These are phyloP conservation scores for Exutisphaerella laricina DNA, from an alignment of 2,329 filamentous ascomycete genomes.

Conservation along the genomic window DNA sequence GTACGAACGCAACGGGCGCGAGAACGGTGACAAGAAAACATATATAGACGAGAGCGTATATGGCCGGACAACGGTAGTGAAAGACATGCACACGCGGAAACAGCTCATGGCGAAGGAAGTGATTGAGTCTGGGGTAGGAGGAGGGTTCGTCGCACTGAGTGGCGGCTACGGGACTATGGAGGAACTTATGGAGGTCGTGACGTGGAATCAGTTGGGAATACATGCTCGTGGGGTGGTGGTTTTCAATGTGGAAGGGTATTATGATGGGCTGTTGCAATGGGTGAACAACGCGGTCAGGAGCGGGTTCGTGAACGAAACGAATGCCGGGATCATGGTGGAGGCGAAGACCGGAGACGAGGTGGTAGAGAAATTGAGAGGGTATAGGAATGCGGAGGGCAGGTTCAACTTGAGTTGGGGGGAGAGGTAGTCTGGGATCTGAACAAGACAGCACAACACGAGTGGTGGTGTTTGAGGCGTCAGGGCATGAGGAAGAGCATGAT, in stretches of 20 bases:
- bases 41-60: slow-evolving; percentile 63
- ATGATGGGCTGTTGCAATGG: slow-evolving; percentile 81
- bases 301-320: slow-evolving; percentile 68
- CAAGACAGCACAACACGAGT: too few relatives aligned
- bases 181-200: slow-evolving; percentile 85
- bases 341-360: slow-evolving; percentile 68
- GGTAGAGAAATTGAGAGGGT: slow-evolving; percentile 62
- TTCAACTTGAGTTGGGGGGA: slow-evolving; percentile 78
- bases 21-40: slow-evolving; percentile 27
- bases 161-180: slow-evolving; percentile 95
- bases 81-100: slow-evolving; percentile 96
- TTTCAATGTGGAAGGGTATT: slow-evolving; percentile 85
- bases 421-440: slow-evolving; percentile 47
- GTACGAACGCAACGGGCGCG: slow-evolving; percentile 17
- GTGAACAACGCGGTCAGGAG: slow-evolving; percentile 66
- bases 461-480: not conserved
- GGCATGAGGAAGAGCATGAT: not conserved
- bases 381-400: slow-evolving; percentile 67
- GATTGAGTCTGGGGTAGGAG: slow-evolving; percentile 70
- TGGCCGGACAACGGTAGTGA: slow-evolving; percentile 79
- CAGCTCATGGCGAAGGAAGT: slow-evolving; percentile 88
- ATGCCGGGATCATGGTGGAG: slow-evolving; percentile 72
- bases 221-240: slow-evolving; percentile 74
- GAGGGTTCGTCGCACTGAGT: slow-evolving; percentile 80
- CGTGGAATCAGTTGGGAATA: slow-evolving; percentile 94